phyloP scores from a whole-genome alignment of 116 monocot genomes.

The Dioscorea cayenensis region DNA sequence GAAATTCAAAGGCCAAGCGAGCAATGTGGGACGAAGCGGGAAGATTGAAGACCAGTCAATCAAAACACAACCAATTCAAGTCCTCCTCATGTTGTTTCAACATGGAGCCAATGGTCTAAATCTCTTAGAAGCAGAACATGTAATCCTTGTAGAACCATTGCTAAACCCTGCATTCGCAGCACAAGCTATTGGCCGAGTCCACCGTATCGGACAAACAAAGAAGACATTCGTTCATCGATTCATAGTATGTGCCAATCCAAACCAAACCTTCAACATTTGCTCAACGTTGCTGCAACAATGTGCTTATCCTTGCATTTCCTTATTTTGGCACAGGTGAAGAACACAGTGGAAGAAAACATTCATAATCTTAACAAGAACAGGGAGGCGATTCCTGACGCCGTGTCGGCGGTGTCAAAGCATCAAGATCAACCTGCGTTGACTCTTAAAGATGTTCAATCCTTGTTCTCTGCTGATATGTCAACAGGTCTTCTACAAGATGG shows the following conservation, averaged over 20 bases:
- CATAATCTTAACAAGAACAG: conserved; percentile 66
- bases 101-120: conserved; percentile 97
- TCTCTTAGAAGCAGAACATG: conserved; percentile 89
- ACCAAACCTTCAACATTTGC: neutral
- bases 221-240: conserved; percentile 90
- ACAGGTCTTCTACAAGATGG: conserved; percentile 7
- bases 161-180: conserved; percentile 86
- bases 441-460: conserved; percentile 59
- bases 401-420: conserved; percentile 43
- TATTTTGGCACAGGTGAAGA: conserved; percentile 51
- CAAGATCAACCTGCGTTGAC: conserved; percentile 58
- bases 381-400: conserved; percentile 25
- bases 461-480: conserved; percentile 36
- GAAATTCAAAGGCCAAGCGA: conserved; percentile 63
- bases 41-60: conserved; percentile 3
- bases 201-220: conserved; percentile 82
- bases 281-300: neutral
- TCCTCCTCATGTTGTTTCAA: conserved; percentile 77
- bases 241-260: conserved; percentile 35
- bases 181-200: conserved; percentile 89
- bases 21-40: conserved; percentile 2
- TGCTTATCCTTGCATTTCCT: neutral
- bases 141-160: conserved; percentile 81
- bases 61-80: conserved; percentile 42
- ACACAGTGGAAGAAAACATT: conserved; percentile 89